Base-by-base conservation (phyloP, 1,139 yeast species). In the Yamadazyma kanchanaburiensis region DNA sequence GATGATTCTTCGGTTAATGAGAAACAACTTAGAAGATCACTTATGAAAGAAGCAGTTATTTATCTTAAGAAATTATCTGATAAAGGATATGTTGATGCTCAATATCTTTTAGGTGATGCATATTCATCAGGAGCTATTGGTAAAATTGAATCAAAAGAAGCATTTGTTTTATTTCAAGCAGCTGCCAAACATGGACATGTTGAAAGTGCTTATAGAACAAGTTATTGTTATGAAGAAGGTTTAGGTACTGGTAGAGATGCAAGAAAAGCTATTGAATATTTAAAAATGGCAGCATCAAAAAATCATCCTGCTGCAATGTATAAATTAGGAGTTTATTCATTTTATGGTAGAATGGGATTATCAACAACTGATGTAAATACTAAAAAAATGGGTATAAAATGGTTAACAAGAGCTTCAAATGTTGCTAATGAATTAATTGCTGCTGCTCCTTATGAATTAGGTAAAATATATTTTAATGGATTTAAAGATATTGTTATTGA, bases 251-350 rank as follows among this genome's bases (percentile, higher is more conserved):
- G 88, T 12, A 74, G 94, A 47, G 96, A 91, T 55, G 79, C 95
- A 1, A 72, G 95, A 35, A 81, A 87, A 48, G 91, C 95, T 1
- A 63, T 87, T 9, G 94, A 86, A 43, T 88, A 81, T 54, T 63
- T 87, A 39, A 82, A 85, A 50, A 81, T 81, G 55, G 95, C 97
- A 0, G 95, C 97, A 0, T 73, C 89, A 17, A 82, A 83, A 49
- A 86, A 86, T 50, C 98, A 91, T 53, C 88, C 96, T 0, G 91
- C 95, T 10, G 96, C 97, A 4, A 87, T 89, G 95, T 83, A 83
- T 60, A 84, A 89, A 50, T 67, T 88, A 40, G 97, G 97, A 5
- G 69, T 86, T 28, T 88, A 89, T 41, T 82, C 88, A 23, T 91
- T 83, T 53, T 77, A 86, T 50, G 79, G 87, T 7, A 70, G 85